A percentile compares a stretch with the other conserved stretches of the same genome.
phyloP scores from a whole-genome alignment of 257 asterid species.

The Solanum sejunctum region DNA sequence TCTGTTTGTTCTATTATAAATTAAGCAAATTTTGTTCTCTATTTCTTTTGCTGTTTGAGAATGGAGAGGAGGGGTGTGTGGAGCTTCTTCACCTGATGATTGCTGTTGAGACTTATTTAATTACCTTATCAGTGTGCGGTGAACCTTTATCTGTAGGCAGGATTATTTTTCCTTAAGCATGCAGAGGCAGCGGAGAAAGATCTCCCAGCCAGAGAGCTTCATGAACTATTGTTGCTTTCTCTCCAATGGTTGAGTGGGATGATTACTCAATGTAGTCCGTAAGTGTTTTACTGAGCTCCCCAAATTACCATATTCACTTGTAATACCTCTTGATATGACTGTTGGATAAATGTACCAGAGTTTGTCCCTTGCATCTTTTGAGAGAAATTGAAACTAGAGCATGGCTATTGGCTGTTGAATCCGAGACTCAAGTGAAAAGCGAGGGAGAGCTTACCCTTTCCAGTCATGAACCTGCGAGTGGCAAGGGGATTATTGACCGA shows the following conservation, averaged over 20 bases:
- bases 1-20: neutral
- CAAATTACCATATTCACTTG: conserved; percentile 5
- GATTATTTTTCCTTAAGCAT: conserved; percentile 84
- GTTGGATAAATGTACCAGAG: conserved; percentile 33
- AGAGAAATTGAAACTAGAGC: conserved; percentile 96
- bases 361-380: conserved; percentile 77
- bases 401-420: conserved; percentile 97
- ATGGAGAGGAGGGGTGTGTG: neutral
- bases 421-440: conserved; percentile 77
- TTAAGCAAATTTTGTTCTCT: neutral
- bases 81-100: conserved; percentile 1
- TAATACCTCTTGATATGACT: neutral
- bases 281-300: conserved; percentile 17
- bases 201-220: conserved; percentile 86
- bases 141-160: conserved; percentile 49
- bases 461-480: conserved; percentile 44
- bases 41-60: neutral
- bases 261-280: conserved; percentile 76
- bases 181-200: conserved; percentile 80
- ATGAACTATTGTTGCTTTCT: conserved; percentile 78
- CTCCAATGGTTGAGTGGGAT: conserved; percentile 95
- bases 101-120: neutral
- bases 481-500: conserved; percentile 64
- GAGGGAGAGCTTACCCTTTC: conserved; percentile 51
- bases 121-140: conserved; percentile 3